Conservation (phyloP, 768 basidiomycete genomes). For the Tylopilus sp. region DNA sequence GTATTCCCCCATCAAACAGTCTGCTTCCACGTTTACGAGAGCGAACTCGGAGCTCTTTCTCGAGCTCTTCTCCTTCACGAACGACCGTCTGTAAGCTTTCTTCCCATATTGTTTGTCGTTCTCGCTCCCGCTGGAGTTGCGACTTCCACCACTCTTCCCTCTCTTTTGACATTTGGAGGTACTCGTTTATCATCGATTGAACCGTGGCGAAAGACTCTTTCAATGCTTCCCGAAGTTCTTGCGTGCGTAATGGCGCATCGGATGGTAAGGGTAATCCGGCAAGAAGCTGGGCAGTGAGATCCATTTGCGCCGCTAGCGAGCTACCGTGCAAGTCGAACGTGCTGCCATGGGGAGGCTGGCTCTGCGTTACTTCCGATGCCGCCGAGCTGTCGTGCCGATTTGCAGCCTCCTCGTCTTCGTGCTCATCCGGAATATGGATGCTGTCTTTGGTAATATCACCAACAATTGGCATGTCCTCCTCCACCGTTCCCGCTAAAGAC, state of each 20-base stretch:
- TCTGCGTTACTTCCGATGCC: conserved; percentile 38
- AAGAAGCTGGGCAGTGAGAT: conserved; percentile 68
- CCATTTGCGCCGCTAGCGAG: conserved; percentile 70
- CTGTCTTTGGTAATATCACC: conserved; percentile 15
- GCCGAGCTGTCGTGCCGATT: conserved; percentile 46
- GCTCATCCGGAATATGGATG: conserved; percentile 27
- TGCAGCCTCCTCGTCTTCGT: conserved; percentile 29
- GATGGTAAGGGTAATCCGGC: conserved; percentile 38
- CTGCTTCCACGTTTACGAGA: conserved; percentile 59
- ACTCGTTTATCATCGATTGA: conserved; percentile 60
- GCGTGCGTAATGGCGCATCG: conserved; percentile 25
- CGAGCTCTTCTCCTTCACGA: conserved; percentile 78
- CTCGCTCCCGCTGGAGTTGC: conserved; percentile 60
- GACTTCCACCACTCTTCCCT: conserved; percentile 80
- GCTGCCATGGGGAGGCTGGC: conserved; percentile 52
- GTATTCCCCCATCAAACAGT: conserved; percentile 41
- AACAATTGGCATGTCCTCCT: conserved; percentile 8
- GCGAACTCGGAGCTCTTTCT: conserved; percentile 67
- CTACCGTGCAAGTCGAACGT: conserved; percentile 69
- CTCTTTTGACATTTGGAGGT: conserved; percentile 63
- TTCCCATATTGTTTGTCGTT: conserved; percentile 77
- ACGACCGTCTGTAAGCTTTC: conserved; percentile 86
- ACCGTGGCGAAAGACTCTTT: conserved; percentile 57
- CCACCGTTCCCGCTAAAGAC: conserved; percentile 23
- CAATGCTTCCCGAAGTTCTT: conserved; percentile 48